These are phyloP conservation scores for Vachellia pachyceras DNA, from an alignment of 306 rosid genomes.

Conservation along the genomic window DNA sequence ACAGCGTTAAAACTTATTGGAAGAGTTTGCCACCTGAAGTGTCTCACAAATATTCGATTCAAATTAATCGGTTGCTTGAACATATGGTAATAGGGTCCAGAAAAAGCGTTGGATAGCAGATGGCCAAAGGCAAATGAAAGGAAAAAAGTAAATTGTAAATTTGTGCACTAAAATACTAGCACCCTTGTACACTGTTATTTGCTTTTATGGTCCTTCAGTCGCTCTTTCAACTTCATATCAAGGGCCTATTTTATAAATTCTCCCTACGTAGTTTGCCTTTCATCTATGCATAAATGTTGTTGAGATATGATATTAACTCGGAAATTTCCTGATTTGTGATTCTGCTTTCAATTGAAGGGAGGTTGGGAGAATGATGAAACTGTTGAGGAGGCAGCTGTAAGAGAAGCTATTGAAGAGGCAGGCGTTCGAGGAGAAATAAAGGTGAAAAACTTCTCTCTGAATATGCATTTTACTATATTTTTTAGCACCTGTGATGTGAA, in stretches of 20 bases:
- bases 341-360: conserved; percentile 51
- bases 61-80: too few relatives aligned
- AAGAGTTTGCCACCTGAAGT: too few relatives aligned
- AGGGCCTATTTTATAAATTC: neutral
- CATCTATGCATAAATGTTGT: conserved; percentile 23
- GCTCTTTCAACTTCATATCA: neutral
- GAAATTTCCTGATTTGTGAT: conserved; percentile 34
- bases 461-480: conserved; percentile 12
- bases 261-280: conserved; percentile 6
- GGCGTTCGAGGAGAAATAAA: conserved; percentile 78
- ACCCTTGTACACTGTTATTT: neutral
- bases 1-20: too few relatives aligned
- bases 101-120: too few relatives aligned
- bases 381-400: conserved; percentile 76
- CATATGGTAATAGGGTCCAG: too few relatives aligned
- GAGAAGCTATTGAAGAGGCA: conserved; percentile 88
- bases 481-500: conserved; percentile 9
- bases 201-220: neutral
- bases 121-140: too few relatives aligned
- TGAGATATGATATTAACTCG: neutral
- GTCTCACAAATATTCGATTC: too few relatives aligned
- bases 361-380: conserved; percentile 94
- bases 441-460: conserved; percentile 46
- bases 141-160: too few relatives aligned
- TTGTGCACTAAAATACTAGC: neutral